Conservation (phyloP, 1,284 basidiomycete species). For the Rhodotorula sp. region DNA sequence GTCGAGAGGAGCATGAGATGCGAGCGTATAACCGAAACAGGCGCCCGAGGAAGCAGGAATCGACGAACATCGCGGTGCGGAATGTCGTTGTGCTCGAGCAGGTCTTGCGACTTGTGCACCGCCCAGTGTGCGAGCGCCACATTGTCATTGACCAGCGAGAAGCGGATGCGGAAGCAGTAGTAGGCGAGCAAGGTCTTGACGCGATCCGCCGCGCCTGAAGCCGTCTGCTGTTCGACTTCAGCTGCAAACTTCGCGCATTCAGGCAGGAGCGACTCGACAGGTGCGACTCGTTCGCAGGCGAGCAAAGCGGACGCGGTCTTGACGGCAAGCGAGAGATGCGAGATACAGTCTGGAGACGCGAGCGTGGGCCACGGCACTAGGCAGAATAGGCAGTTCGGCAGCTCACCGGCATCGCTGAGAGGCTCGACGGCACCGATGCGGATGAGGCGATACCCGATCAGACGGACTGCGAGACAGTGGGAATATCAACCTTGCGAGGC, state of each 20-base stretch:
- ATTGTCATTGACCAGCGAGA: neutral
- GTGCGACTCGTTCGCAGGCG: neutral
- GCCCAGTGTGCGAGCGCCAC: neutral
- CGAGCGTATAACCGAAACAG: too few species aligned
- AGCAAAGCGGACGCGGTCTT: constrained; percentile 10
- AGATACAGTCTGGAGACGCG: constrained; percentile 1
- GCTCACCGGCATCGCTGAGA: neutral
- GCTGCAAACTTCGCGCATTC: neutral
- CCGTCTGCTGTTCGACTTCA: neutral
- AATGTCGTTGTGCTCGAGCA: neutral
- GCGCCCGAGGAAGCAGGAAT: neutral
- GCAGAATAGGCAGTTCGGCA: rapidly evolving
- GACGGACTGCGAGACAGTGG: neutral
- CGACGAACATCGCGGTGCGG: constrained; percentile 2
- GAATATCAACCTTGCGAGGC: neutral
- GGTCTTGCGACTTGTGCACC: neutral
- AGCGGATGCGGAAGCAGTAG: constrained; percentile 19
- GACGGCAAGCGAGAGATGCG: constrained; percentile 21
- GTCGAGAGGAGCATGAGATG: too few species aligned
- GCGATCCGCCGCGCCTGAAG: neutral
- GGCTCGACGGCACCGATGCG: constrained; percentile 10
- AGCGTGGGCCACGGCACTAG: neutral
- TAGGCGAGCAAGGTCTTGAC: constrained; percentile 12
- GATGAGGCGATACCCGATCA: constrained; percentile 11
- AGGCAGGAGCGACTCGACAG: neutral